Evolutionary conservation across 2,329 filamentous ascomycete genomes (phyloP), one percentile per base, ranked within the genome.

Genomic region (Calonectria henricotiae): DNA sequence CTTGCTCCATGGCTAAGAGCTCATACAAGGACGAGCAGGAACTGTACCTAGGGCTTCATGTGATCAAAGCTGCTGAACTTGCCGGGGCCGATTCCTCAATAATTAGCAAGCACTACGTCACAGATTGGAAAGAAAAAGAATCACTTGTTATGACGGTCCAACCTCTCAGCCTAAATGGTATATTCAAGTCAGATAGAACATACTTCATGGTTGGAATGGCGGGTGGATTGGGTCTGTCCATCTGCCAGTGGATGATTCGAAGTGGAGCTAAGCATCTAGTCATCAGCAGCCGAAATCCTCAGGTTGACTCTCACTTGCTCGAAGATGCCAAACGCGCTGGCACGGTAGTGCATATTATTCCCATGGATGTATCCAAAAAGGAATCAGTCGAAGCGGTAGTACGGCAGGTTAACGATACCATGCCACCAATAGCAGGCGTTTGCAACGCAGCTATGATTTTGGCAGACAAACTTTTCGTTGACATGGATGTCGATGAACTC

Each of bases 361-460:
- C 41, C 11, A 72, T 76, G 49, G 79, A 75, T 35, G 73, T 77
- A 20, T 78, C 73, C 25, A 71, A 75, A 51, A 62, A 65, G 17
- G 49, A 43, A 3, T 64, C 69, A 12, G 43, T 74, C 1, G 39
- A 65, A 17, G 43, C 37, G 4, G 65, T 64, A 15, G 68, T 70
- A 15, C 62, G 61, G 3, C 20, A 76, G 7, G 79, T 84, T 9
- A 49, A 67, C 3, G 63, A 73, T 9, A 73, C 70, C 0, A 76
- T 83, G 73, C 83, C 83, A 1, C 77, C 79, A 0, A 78, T 85
- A 15, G 79, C 71, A 0, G 83, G 83, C 30, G 80, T 84, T 6
- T 78, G 78, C 3, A 80, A 84, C 43, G 82, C 81, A 3, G 82
- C 82, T 12, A 80, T 83, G 79, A 76, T 84, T 6, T 70, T 84